These are phyloP conservation scores for Thelephora terrestris DNA, from an alignment of 1,284 basidiomycete species.

Conservation along the genomic window DNA sequence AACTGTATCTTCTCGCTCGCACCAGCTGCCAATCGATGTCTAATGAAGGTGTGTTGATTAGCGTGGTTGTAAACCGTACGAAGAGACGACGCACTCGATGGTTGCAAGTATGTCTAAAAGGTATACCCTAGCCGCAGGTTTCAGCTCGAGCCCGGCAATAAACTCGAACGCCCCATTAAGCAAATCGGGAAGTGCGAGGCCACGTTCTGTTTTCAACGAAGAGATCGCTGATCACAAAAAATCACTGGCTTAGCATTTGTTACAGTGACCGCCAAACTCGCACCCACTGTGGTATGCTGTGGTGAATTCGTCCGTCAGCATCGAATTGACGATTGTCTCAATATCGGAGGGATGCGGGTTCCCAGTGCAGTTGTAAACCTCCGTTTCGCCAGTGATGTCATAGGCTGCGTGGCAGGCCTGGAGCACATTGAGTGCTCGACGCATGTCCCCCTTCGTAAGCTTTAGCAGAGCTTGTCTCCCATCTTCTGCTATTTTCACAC, in stretches of 20 bases:
- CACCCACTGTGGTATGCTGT: conserved; percentile 75
- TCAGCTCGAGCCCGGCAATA: conserved; percentile 78
- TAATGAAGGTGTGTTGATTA: conserved; percentile 22
- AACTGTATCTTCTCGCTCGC: conserved; percentile 93
- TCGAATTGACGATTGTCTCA: conserved; percentile 86
- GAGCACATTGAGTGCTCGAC: conserved; percentile 89
- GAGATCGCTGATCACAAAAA: conserved; percentile 57
- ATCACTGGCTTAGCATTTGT: neutral
- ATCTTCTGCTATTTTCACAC: conserved; percentile 80
- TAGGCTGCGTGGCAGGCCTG: conserved; percentile 99
- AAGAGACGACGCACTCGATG: conserved; percentile 61
- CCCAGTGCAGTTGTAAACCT: conserved; percentile 96
- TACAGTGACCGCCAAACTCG: conserved; percentile 16
- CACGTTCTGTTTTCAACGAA: conserved; percentile 82
- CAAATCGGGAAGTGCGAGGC: conserved; percentile 91
- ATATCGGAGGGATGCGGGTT: conserved; percentile 94
- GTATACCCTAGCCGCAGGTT: conserved; percentile 80
- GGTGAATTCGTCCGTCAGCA: conserved; percentile 96
- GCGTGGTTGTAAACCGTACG: neutral
- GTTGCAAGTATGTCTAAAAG: conserved; percentile 85
- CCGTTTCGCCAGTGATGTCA: conserved; percentile 78
- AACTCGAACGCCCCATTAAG: conserved; percentile 93
- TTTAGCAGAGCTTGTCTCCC: conserved; percentile 87
- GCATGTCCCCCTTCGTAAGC: conserved; percentile 95
- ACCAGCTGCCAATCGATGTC: conserved; percentile 87